Conservation (phyloP, 176 grass and related monocot species). For the Cenchrus fungigraminus region DNA sequence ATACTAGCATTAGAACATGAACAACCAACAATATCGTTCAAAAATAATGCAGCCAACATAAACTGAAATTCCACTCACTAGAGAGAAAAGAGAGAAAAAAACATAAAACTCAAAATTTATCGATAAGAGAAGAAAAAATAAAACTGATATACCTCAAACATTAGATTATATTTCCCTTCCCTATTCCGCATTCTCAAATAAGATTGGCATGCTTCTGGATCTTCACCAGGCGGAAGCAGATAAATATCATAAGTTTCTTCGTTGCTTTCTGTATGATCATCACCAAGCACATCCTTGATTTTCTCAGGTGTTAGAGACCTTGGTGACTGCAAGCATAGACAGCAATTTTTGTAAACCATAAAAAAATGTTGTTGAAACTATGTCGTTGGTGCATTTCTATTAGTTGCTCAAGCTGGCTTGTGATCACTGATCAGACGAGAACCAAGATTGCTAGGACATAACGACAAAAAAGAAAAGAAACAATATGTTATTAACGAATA, state of each 20-base stretch:
- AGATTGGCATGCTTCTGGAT: constrained; percentile 95
- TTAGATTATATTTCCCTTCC: constrained; percentile 98
- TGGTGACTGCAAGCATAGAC: constrained; percentile 67
- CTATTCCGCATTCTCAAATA: constrained; percentile 98
- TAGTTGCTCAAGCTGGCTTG: background rate
- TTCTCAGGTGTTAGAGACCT: constrained; percentile 64
- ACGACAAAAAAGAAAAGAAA: background rate
- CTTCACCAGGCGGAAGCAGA: constrained; percentile 95
- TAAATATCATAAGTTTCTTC: constrained; percentile 99
- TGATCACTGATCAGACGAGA: background rate
- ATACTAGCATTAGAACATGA: constrained; percentile 13
- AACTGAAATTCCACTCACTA: background rate
- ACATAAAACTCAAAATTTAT: background rate
- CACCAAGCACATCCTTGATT: constrained; percentile 77
- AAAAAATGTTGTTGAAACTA: constrained; percentile 31
- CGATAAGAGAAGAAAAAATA: background rate
- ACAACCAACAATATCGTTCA: background rate
- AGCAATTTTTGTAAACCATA: constrained; percentile 29
- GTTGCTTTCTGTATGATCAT: constrained; percentile 72
- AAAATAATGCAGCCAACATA: constrained; percentile 13
- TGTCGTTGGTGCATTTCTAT: background rate
- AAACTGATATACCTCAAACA: constrained; percentile 87
- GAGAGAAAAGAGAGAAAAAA: background rate
- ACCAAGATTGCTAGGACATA: background rate
- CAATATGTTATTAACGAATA: constrained; percentile 18